A percentile compares a stretch with the other conserved stretches of the same genome.
phyloP scores from a whole-genome alignment of 768 basidiomycete species.

The Pseudohyphozyma bogoriensis region DNA sequence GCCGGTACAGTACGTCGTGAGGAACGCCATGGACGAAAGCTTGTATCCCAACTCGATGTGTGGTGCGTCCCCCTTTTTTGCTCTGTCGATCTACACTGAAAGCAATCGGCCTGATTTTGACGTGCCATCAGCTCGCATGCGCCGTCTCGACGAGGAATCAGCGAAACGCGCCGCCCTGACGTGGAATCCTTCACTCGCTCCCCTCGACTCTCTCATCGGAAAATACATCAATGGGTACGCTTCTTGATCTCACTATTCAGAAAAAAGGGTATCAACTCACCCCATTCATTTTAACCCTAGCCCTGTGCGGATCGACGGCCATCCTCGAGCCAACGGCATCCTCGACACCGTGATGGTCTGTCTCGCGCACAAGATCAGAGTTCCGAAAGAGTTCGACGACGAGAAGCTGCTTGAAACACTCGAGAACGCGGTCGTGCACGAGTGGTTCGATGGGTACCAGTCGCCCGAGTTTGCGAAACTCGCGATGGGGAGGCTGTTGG shows the following conservation, averaged over 20 bases:
- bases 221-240: slow-evolving; percentile 15
- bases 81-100: too few relatives aligned
- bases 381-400: slow-evolving; percentile 65
- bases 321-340: slow-evolving; percentile 62
- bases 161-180: slow-evolving; percentile 46
- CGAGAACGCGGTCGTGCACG: slow-evolving; percentile 61
- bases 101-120: too few relatives aligned
- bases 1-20: slow-evolving; percentile 8
- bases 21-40: slow-evolving; percentile 12
- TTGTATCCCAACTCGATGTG: slow-evolving; percentile 26
- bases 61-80: not conserved
- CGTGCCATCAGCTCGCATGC: not conserved
- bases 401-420: slow-evolving; percentile 51
- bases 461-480: slow-evolving; percentile 63
- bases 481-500: slow-evolving; percentile 65
- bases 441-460: slow-evolving; percentile 58
- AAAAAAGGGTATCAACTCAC: too few relatives aligned
- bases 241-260: not conserved
- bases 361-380: slow-evolving; percentile 57
- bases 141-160: slow-evolving; percentile 14
- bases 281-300: slow-evolving; percentile 50
- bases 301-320: slow-evolving; percentile 60
- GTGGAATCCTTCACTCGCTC: slow-evolving; percentile 54
- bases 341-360: slow-evolving; percentile 58
- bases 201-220: slow-evolving; percentile 56